phyloP scores from a whole-genome alignment of 345 rosid genomes.

The Sonneratia caseolaris region DNA sequence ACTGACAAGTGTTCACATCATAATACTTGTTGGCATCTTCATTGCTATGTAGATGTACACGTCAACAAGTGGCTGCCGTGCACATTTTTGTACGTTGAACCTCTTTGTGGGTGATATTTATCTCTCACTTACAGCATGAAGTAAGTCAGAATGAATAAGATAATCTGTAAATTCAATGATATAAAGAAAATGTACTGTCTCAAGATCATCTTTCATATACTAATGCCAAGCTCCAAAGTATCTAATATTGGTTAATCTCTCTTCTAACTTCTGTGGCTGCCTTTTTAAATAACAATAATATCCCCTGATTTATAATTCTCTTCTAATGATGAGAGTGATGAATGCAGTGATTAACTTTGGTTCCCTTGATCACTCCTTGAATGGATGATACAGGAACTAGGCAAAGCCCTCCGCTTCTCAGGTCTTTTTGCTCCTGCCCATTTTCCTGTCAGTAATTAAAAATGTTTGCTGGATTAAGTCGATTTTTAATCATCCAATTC shows the following conservation, averaged over 20 bases:
- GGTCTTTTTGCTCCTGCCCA: conserved; percentile 15
- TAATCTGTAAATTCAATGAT: not conserved
- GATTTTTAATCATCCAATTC: not conserved
- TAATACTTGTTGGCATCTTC: not conserved
- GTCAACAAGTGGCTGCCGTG: not conserved
- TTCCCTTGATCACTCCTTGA: conserved; percentile 20
- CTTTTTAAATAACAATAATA: not conserved
- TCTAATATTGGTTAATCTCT: not conserved
- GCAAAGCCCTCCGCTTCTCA: conserved; percentile 46
- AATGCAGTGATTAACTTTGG: not conserved
- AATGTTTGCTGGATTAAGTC: not conserved
- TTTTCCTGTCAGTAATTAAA: conserved; percentile 14
- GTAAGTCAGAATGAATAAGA: not conserved
- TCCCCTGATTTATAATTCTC: not conserved
- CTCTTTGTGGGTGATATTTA: not conserved
- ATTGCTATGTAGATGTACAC: not conserved
- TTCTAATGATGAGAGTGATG: not conserved
- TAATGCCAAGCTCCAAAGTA: not conserved
- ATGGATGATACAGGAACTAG: conserved; percentile 35
- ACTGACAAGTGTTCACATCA: not conserved
- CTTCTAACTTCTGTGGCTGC: not conserved
- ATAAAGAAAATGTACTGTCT: too few relatives aligned
- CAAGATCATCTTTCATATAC: too few relatives aligned
- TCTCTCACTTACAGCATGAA: too few relatives aligned
- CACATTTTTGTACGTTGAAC: not conserved